Evolutionary conservation across 2,329 filamentous ascomycete species (phyloP).

Genomic region (Ophiostoma triangulosporum): DNA sequence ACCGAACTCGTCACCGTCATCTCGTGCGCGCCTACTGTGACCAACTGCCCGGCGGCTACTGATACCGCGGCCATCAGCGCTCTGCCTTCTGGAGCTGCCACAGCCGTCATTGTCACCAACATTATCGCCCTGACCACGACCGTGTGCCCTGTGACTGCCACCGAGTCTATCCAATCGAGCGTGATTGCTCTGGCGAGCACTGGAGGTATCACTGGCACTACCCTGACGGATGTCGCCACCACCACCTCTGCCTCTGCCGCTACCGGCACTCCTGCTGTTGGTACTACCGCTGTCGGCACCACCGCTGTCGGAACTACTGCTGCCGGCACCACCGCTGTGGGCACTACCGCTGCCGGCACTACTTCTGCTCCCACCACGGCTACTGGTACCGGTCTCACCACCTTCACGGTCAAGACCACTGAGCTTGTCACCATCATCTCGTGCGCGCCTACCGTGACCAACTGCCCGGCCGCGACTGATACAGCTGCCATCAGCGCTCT

Average conservation of each 20-base stretch:
- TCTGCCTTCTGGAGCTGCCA: constrained; percentile 19
- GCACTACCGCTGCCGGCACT: neutral
- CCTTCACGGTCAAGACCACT: constrained; percentile 28
- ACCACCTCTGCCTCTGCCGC: constrained; percentile 17
- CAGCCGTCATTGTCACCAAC: constrained; percentile 25
- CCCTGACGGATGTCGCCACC: constrained; percentile 23
- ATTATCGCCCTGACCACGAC: constrained; percentile 25
- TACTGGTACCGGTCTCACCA: constrained; percentile 25
- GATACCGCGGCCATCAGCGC: constrained; percentile 25
- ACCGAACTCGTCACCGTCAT: constrained; percentile 26
- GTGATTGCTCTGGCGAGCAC: constrained; percentile 20
- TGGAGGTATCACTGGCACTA: constrained; percentile 24
- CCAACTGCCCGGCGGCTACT: constrained; percentile 19
- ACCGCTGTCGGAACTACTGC: neutral
- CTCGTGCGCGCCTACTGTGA: constrained; percentile 17
- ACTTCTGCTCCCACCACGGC: neutral
- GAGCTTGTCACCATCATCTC: constrained; percentile 23
- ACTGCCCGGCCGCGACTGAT: constrained; percentile 20
- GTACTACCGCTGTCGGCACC: constrained; percentile 9
- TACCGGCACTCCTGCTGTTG: constrained; percentile 19
- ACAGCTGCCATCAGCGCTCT: constrained; percentile 24
- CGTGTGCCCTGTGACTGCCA: constrained; percentile 29
- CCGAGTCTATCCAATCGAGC: constrained; percentile 25
- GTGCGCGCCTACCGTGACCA: constrained; percentile 8
- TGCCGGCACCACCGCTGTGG: neutral